phyloP scores from a whole-genome alignment of 768 basidiomycete species.

The Amanita phalloides region DNA sequence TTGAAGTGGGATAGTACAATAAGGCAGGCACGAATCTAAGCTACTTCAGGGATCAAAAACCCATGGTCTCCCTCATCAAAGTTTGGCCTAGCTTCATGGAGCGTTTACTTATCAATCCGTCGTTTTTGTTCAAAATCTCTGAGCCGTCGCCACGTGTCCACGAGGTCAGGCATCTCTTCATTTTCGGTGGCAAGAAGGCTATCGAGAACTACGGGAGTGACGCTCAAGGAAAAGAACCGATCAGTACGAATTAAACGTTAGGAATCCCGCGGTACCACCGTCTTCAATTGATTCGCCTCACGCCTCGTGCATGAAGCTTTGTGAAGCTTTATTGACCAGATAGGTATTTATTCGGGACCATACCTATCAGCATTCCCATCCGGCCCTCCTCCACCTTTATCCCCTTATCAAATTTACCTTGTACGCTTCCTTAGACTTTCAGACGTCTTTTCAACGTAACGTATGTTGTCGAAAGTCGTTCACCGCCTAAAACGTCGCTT shows the following conservation, averaged over 20 bases:
- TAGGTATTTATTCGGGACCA: not conserved
- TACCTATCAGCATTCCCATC: not conserved
- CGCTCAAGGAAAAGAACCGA: not conserved
- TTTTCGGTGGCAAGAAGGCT: no score
- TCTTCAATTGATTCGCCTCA: conserved; percentile 2
- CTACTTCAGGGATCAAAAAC: no score
- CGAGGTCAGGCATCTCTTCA: not conserved
- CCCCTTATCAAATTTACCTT: not conserved
- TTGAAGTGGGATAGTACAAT: no score
- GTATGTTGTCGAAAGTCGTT: conserved; percentile 23
- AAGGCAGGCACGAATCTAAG: no score
- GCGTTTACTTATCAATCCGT: not conserved
- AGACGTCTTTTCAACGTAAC: not conserved
- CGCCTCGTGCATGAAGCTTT: not conserved
- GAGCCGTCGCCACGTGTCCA: not conserved
- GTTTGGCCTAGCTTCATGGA: not conserved
- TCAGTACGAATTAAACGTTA: not conserved
- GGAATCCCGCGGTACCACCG: not conserved
- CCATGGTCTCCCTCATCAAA: no score
- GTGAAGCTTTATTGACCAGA: not conserved
- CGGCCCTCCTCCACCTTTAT: not conserved
- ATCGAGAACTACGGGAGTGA: not conserved
- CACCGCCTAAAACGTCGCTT: conserved; percentile 13
- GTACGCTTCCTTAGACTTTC: no score
- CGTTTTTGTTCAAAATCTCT: not conserved